Conservation (phyloP, 1,284 basidiomycete genomes). For the Cutaneotrichosporon sp. region DNA sequence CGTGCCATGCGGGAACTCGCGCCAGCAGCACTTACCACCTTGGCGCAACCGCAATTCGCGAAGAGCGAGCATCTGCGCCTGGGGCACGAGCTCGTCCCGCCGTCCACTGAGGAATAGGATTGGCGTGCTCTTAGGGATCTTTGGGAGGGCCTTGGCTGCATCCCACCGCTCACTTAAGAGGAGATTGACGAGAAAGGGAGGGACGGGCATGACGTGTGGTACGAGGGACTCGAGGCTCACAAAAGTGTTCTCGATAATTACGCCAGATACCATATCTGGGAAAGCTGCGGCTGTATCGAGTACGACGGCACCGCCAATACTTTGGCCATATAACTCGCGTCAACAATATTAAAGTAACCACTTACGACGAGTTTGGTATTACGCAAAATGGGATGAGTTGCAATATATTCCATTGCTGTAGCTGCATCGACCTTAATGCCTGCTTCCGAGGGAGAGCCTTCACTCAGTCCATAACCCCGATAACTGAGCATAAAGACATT, state of each 20-base stretch:
- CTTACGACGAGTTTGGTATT: constrained; percentile 56
- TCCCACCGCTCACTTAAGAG: constrained; percentile 73
- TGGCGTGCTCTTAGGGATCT: constrained; percentile 68
- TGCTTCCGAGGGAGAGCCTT: constrained; percentile 77
- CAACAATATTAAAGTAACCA: not conserved
- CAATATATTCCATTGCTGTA: constrained; percentile 70
- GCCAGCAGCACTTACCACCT: constrained; percentile 56
- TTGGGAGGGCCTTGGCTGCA: constrained; percentile 66
- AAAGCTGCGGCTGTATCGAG: constrained; percentile 83
- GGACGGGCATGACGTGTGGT: constrained; percentile 76
- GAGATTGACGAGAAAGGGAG: constrained; percentile 56
- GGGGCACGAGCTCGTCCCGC: constrained; percentile 80
- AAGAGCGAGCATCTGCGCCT: constrained; percentile 75
- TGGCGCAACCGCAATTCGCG: constrained; percentile 58
- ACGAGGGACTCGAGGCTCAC: constrained; percentile 75
- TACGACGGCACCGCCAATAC: constrained; percentile 92
- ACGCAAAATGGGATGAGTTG: constrained; percentile 66
- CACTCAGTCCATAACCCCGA: constrained; percentile 70
- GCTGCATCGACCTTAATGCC: constrained; percentile 78
- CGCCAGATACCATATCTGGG: constrained; percentile 61
- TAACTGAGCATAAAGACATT: constrained; percentile 53
- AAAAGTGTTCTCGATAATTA: constrained; percentile 92
- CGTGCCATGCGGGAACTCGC: constrained; percentile 63
- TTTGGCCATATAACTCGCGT: constrained; percentile 75
- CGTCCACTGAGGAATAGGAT: constrained; percentile 81